A percentile compares a stretch with the other conserved stretches of the same genome.
Evolutionary conservation across 2,329 filamentous ascomycete genomes (phyloP).

Genomic region (Elsinoe perseae): DNA sequence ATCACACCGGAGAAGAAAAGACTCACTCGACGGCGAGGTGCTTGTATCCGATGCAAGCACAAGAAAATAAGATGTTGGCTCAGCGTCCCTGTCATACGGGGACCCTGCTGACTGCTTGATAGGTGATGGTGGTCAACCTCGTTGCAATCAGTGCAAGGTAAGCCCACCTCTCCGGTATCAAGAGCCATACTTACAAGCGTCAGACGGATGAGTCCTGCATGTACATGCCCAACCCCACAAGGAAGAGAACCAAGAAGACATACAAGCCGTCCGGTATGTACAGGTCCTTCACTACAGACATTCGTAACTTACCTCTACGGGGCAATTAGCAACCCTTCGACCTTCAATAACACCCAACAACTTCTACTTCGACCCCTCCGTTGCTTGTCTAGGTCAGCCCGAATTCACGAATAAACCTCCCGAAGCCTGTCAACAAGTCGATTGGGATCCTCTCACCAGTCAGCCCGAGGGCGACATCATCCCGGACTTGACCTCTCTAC

Average conservation of each 20-base stretch:
- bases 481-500: background rate
- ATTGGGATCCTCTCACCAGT: background rate
- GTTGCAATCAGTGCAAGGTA: slow-evolving; percentile 8
- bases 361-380: background rate
- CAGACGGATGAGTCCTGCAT: slow-evolving; percentile 6
- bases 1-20: background rate
- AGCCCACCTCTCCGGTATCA: background rate
- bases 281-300: no score
- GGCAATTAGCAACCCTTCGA: background rate
- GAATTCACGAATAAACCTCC: background rate
- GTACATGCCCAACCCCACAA: slow-evolving; percentile 1
- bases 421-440: background rate
- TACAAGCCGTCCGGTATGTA: background rate
- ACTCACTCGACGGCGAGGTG: background rate
- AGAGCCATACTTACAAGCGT: background rate
- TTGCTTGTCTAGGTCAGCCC: background rate
- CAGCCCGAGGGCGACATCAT: background rate
- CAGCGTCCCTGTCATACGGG: background rate
- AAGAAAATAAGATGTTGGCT: slow-evolving; percentile 7
- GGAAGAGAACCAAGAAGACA: background rate
- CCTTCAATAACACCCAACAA: background rate
- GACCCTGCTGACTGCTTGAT: background rate
- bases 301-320: background rate
- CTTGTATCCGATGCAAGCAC: slow-evolving; percentile 6
- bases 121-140: background rate